Percentiles rank a stretch among this genome's conserved stretches.
phyloP scores from a whole-genome alignment of 2,329 filamentous ascomycete species.

The Tolypocladium nubicola region DNA sequence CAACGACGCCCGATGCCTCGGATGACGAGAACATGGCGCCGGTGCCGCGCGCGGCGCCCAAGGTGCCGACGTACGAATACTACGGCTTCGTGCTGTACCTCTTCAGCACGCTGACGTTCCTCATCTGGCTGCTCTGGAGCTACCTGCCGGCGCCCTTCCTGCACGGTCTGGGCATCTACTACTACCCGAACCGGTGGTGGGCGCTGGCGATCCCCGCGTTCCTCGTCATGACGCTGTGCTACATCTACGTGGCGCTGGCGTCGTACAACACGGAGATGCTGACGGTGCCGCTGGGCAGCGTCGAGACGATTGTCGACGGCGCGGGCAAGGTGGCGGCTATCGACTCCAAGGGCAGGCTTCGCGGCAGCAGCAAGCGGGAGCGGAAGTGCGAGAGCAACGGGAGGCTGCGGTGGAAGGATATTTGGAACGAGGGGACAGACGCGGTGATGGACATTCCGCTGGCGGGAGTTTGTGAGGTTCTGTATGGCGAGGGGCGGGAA shows the following conservation, averaged over 20 bases:
- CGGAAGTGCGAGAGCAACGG: conserved; percentile 25
- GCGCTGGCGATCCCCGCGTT: conserved; percentile 84
- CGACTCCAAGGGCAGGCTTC: conserved; percentile 53
- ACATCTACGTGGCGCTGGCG: conserved; percentile 89
- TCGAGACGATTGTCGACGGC: conserved; percentile 89
- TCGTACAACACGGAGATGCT: conserved; percentile 84
- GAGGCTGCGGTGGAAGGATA: conserved; percentile 58
- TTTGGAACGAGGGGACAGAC: conserved; percentile 92
- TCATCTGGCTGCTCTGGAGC: conserved; percentile 66
- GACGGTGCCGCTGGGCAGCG: conserved; percentile 65
- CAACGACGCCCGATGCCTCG: conserved; percentile 84
- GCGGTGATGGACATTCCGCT: conserved; percentile 95
- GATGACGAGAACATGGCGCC: conserved; percentile 81
- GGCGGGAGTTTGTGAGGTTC: conserved; percentile 85
- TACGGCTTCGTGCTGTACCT: conserved; percentile 97
- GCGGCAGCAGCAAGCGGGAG: conserved; percentile 24
- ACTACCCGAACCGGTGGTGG: conserved; percentile 98
- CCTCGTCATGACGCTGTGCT: conserved; percentile 77
- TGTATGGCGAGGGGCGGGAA: conserved; percentile 59
- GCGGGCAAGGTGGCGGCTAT: conserved; percentile 77
- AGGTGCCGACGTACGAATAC: conserved; percentile 99
- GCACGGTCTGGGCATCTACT: conserved; percentile 86
- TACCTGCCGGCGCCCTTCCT: conserved; percentile 88
- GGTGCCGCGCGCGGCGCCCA: conserved; percentile 75
- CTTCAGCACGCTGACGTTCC: conserved; percentile 72